Conservation (phyloP, 148 eudicot genomes). For the Silene conica region DNA sequence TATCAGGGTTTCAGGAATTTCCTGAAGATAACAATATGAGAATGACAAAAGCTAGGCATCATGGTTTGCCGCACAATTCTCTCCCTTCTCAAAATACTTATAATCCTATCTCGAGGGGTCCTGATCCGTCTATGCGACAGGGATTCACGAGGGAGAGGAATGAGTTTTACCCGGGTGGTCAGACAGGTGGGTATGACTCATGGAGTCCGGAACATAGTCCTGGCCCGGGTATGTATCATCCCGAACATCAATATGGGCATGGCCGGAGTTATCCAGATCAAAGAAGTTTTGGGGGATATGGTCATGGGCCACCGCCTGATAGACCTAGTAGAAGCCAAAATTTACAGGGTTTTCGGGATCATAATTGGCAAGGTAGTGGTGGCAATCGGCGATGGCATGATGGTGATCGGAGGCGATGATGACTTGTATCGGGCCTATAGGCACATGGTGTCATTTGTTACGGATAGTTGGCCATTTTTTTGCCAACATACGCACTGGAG, state of each 20-base stretch:
- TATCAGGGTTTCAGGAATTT: conserved; percentile 17
- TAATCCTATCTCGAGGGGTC: conserved; percentile 27
- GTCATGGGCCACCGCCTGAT: conserved; percentile 39
- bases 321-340: conserved; percentile 41
- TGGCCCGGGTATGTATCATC: conserved; percentile 38
- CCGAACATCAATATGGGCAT: conserved; percentile 27
- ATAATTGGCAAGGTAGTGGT: conserved; percentile 24
- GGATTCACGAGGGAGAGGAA: conserved; percentile 30
- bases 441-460: conserved; percentile 14
- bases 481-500: background rate
- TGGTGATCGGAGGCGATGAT: conserved; percentile 46
- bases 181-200: conserved; percentile 31
- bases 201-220: conserved; percentile 67
- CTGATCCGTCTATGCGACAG: background rate
- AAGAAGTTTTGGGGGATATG: conserved; percentile 33
- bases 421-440: conserved; percentile 8
- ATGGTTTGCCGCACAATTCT: conserved; percentile 24
- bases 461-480: conserved; percentile 10
- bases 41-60: conserved; percentile 30
- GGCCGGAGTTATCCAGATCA: conserved; percentile 33
- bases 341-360: conserved; percentile 34
- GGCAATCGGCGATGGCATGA: conserved; percentile 34
- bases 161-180: conserved; percentile 13
- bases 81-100: conserved; percentile 33
- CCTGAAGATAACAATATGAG: conserved; percentile 27